Evolutionary conservation across 345 rosid species (phyloP).

Genomic region (Gossypium longicalyx): DNA sequence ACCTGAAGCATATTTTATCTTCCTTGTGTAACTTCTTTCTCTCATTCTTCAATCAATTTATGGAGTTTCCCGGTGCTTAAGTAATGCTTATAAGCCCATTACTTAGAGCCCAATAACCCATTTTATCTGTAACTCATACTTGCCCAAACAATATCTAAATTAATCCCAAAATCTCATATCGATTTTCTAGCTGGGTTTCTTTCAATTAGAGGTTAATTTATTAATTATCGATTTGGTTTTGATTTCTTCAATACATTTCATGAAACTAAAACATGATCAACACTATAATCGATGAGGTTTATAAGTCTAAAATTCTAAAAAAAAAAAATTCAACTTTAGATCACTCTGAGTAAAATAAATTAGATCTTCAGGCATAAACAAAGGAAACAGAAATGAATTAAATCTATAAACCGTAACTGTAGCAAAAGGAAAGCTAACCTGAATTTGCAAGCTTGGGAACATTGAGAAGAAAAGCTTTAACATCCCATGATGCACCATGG

Average conservation of each 20-base stretch:
- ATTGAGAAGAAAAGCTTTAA: constrained; percentile 34
- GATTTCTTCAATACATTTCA: background rate
- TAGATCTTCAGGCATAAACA: background rate
- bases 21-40: too few species aligned
- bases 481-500: constrained; percentile 46
- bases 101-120: too few species aligned
- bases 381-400: background rate
- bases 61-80: too few species aligned
- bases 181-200: background rate
- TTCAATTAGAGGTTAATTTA: background rate
- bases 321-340: background rate
- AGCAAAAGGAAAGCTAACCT: constrained; percentile 32
- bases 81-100: too few species aligned
- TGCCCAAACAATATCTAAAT: background rate
- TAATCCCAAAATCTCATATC: background rate
- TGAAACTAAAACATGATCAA: background rate
- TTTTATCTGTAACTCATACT: too few species aligned
- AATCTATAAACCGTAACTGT: background rate
- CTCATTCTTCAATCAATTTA: too few species aligned
- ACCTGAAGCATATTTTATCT: too few species aligned
- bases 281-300: background rate
- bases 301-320: background rate
- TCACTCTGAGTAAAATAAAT: background rate
- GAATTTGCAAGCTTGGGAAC: constrained; percentile 21
- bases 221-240: background rate